Base-by-base conservation (phyloP, 2,329 filamentous ascomycete genomes). In the Scytalidium lignicola region DNA sequence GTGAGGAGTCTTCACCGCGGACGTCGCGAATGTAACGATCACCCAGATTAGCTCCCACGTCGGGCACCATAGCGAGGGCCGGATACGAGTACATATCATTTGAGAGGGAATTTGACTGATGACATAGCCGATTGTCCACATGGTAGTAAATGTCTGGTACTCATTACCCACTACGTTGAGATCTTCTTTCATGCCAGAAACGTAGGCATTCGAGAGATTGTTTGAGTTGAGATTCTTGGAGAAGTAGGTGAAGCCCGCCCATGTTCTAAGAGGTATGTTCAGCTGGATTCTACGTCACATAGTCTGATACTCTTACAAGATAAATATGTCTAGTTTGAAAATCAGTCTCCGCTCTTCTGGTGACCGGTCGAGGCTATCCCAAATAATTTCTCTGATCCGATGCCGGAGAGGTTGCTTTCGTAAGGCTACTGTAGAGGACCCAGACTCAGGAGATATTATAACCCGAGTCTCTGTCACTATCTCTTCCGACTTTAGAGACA, bases 21-120 rank as follows among this genome's bases (percentile, higher is more conserved):
- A 80, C 50, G 80, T 76, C 2, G 80, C 63, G 8, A 83, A 66
- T 0, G 78, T 82, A 51, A 82, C 77, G 15, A 80, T 61, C 0
- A 76, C 77, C 79, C 79, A 82, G 2, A 66, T 60, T 1, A 80
- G 54, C 50, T 80, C 75, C 52, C 79, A 65, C 8, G 69, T 66
- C 0, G 78, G 78, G 58, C 82, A 82, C 69, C 78, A 85, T 51
- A 77, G 67, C 8, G 80, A 72, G 2, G 81, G 82, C 40, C 74
- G 74, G 50, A 86, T 61, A 5, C 80, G 70, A 0, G 76, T 55
- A 62, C 70, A 79, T 48, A 72, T 69, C 62, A 80, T 74, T 1
- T 74, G 65, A 7, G 72, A 59, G 1, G 67, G 65, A 44, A 65
- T 63, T 22, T 68, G 60, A 1, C 65, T 63, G 65, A 83, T 69